These are phyloP conservation scores for Xylariaceae sp. DNA, from an alignment of 2,329 filamentous ascomycete genomes.

Conservation along the genomic window DNA sequence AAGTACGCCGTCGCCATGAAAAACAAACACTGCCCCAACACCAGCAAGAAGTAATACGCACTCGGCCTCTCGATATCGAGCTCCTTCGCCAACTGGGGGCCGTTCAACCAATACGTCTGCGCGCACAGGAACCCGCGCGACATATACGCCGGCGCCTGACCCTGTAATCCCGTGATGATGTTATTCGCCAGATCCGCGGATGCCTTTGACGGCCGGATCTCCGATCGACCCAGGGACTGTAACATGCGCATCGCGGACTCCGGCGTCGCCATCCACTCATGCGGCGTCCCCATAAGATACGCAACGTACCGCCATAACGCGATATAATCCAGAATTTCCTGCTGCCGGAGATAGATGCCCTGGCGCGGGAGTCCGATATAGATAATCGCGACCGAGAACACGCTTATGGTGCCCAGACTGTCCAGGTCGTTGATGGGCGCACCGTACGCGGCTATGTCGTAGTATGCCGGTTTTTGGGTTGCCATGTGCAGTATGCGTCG, in stretches of 20 bases:
- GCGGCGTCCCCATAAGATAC: slow-evolving; percentile 64
- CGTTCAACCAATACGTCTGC: slow-evolving; percentile 65
- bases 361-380: slow-evolving; percentile 64
- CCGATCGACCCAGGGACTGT: slow-evolving; percentile 61
- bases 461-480: slow-evolving; percentile 54
- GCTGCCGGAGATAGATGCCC: slow-evolving; percentile 58
- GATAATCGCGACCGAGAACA: slow-evolving; percentile 63
- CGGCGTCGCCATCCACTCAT: slow-evolving; percentile 52
- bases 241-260: slow-evolving; percentile 55
- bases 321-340: slow-evolving; percentile 64
- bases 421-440: slow-evolving; percentile 73
- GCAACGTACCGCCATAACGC: slow-evolving; percentile 73
- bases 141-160: slow-evolving; percentile 59
- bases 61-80: slow-evolving; percentile 54
- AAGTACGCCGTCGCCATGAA: slow-evolving; percentile 53
- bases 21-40: slow-evolving; percentile 61
- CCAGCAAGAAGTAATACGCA: slow-evolving; percentile 53
- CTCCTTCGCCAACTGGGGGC: slow-evolving; percentile 53
- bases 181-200: slow-evolving; percentile 66
- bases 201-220: slow-evolving; percentile 60
- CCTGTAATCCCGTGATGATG: slow-evolving; percentile 63
- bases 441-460: slow-evolving; percentile 52
- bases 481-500: slow-evolving; percentile 58
- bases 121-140: slow-evolving; percentile 63
- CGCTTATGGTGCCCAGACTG: slow-evolving; percentile 63